Base-by-base conservation (phyloP, 768 basidiomycete species). In the Phaeolepiota aurea region DNA sequence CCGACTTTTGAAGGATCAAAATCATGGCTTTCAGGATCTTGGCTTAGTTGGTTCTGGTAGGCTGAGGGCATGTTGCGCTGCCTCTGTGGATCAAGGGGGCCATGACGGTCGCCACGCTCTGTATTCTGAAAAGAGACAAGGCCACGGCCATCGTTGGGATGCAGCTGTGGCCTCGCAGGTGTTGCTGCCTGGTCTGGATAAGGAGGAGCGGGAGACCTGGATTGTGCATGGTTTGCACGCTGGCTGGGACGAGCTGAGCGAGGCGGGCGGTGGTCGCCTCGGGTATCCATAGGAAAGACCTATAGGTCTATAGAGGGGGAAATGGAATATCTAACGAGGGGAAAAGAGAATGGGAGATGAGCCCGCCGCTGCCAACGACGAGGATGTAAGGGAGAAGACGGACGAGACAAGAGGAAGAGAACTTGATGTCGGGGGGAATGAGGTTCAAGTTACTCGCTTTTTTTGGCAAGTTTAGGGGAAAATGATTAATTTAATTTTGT, bases 41-140 rank as follows among this genome's bases (percentile, higher is more conserved):
- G 70, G 38, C 40, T 37, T 45, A 60, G 43, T 28, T 54, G 47
- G 45, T 56, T 47, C 48, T 59, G 72, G 57, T 66, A 71, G 43
- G 68, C 63, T 50, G 66, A 62, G 48, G 72, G 61, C 67, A 73
- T 63, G 20, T 56, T 58, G 22, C 71, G 64, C 46, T 71, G 70
- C 11, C 74, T 73, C 15, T 66, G 60, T n/a, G 68, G 64, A 54
- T 82, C 82, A 22, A 85, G 62, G 10, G 69, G 61, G 4, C 64
- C 69, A 16, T 65, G 69, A 41, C 84, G 74, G 61, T 86, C 84
- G 36, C 85, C 85, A 53, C 71, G 74, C 55, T 88, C 86, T 13
- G 48, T 66, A 41, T 68, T 69, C 58, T 80, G 79, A 55, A 89
- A 89, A 23, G 81, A 80, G 18, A 89, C 79, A 48, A 67, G 72